Evolutionary conservation across 139 green algal genomes (phyloP).

Genomic region (Chlorella sp.): DNA sequence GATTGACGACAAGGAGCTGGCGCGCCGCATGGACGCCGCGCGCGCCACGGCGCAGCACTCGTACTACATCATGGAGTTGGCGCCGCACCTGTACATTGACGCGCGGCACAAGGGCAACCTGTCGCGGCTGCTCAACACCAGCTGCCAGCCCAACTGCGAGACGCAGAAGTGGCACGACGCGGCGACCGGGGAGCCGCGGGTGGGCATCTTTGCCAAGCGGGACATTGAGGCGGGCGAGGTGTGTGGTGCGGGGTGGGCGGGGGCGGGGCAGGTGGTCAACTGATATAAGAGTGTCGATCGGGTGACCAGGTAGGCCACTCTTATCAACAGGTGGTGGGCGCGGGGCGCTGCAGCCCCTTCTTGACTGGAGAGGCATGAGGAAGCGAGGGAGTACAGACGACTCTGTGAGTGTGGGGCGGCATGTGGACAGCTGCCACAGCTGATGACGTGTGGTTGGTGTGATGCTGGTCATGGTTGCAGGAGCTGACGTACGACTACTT

Average conservation of each 20-base stretch:
- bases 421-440: too few relatives aligned
- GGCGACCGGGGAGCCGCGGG: constrained; percentile 34
- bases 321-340: too few relatives aligned
- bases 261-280: too few relatives aligned
- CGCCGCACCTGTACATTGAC: constrained; percentile 74
- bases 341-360: too few relatives aligned
- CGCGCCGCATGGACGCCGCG: constrained; percentile 53
- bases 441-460: too few relatives aligned
- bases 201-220: constrained; percentile 74
- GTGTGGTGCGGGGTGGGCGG: too few relatives aligned
- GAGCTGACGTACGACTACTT: constrained; percentile 91
- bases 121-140: constrained; percentile 60
- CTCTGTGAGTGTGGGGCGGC: too few relatives aligned
- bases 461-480: constrained; percentile 3
- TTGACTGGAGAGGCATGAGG: too few relatives aligned
- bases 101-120: constrained; percentile 68
- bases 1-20: constrained; percentile 34
- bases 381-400: too few relatives aligned
- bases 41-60: constrained; percentile 13
- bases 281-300: too few relatives aligned
- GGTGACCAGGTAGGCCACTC: too few relatives aligned
- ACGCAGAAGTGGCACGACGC: constrained; percentile 78
- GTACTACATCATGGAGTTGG: constrained; percentile 89
- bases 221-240: constrained; percentile 51
- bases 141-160: constrained; percentile 84